A percentile compares a stretch with the other conserved stretches of the same genome.
Evolutionary conservation across 805 yeast species (phyloP).

Genomic region (Myxozyma lipomycoides): DNA sequence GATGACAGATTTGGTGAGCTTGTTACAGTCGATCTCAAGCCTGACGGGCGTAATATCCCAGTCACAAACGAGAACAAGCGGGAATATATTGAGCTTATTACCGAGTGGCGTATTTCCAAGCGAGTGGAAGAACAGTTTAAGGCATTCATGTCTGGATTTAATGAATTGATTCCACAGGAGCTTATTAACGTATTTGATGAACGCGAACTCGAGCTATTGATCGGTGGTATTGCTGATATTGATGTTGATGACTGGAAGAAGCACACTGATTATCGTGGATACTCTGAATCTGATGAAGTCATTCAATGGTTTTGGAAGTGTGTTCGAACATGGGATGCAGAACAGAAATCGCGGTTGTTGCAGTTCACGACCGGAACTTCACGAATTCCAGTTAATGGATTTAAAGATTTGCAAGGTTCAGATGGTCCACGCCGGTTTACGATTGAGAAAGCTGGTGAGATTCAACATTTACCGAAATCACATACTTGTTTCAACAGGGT

Average conservation of each 20-base stretch:
- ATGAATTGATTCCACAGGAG: constrained; percentile 95
- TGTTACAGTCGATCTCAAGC: constrained; percentile 83
- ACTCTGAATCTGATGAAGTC: constrained; percentile 92
- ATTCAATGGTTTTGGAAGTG: constrained; percentile 99
- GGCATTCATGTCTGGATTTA: constrained; percentile 95
- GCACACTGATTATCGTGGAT: constrained; percentile 97
- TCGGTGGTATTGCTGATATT: constrained; percentile 97
- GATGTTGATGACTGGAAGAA: constrained; percentile 99
- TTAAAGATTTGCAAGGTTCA: constrained; percentile 96
- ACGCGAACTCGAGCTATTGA: constrained; percentile 90
- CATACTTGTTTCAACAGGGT: constrained; percentile 99
- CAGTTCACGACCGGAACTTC: constrained; percentile 99
- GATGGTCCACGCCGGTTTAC: constrained; percentile 99
- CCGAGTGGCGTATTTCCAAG: constrained; percentile 92
- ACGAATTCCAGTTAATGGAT: constrained; percentile 97
- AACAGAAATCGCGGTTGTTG: constrained; percentile 88
- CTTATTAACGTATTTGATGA: constrained; percentile 95
- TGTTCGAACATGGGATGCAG: constrained; percentile 90
- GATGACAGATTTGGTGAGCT: constrained; percentile 95
- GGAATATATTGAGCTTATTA: constrained; percentile 89
- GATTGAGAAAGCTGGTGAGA: constrained; percentile 95
- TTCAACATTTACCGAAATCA: constrained; percentile 87
- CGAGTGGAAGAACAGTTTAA: constrained; percentile 94
- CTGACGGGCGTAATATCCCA: constrained; percentile 80
- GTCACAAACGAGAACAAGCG: constrained; percentile 93